Evolutionary conservation across 2,329 filamentous ascomycete genomes (phyloP).

Genomic region (Trichoderma sp.): DNA sequence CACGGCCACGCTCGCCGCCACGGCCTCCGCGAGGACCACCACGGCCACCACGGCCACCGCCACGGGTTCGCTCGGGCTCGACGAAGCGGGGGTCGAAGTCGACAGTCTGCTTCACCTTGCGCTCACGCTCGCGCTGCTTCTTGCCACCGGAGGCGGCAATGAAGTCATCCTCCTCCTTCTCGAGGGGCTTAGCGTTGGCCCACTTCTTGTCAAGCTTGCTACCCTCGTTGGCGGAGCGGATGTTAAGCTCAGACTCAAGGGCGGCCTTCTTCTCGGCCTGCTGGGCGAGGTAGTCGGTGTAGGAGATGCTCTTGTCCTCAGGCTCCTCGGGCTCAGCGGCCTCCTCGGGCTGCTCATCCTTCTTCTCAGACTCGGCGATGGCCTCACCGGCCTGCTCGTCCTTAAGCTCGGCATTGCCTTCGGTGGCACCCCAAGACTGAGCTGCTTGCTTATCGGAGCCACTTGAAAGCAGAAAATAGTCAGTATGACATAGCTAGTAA

Average conservation of each 20-base stretch:
- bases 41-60: conserved; percentile 53
- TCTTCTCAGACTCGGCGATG: conserved; percentile 82
- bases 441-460: conserved; percentile 84
- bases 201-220: conserved; percentile 88
- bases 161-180: conserved; percentile 70
- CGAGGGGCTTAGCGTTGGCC: conserved; percentile 73
- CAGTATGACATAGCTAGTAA: not conserved
- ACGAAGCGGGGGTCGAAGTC: conserved; percentile 85
- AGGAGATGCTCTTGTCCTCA: conserved; percentile 88
- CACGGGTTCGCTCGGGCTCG: conserved; percentile 61
- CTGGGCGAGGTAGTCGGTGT: conserved; percentile 79
- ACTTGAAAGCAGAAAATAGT: conserved; percentile 43
- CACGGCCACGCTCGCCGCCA: conserved; percentile 47
- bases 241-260: conserved; percentile 61
- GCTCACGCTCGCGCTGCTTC: conserved; percentile 79
- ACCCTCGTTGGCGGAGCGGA: conserved; percentile 92
- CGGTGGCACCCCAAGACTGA: conserved; percentile 83
- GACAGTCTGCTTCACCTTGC: conserved; percentile 85
- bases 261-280: conserved; percentile 71
- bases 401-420: conserved; percentile 79
- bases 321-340: conserved; percentile 46
- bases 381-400: conserved; percentile 90
- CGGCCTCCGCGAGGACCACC: conserved; percentile 54
- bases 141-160: conserved; percentile 73
- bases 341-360: conserved; percentile 60